These are phyloP conservation scores for Rhodofomes roseus DNA, from an alignment of 1,284 basidiomycete species.

Conservation along the genomic window DNA sequence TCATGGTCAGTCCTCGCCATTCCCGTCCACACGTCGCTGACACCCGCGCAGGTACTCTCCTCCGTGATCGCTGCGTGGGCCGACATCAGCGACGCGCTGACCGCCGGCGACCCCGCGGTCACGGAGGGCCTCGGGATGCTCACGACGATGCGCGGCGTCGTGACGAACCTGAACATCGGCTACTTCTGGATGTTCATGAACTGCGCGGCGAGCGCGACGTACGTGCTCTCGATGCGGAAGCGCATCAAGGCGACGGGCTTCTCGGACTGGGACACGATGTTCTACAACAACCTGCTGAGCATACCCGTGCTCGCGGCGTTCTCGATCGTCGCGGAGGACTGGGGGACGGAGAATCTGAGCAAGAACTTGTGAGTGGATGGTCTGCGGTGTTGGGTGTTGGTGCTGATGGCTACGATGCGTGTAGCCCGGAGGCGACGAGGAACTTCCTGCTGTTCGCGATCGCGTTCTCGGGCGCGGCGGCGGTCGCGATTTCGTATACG, in stretches of 20 bases:
- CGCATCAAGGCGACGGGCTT: constrained; percentile 97
- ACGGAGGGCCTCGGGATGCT: constrained; percentile 36
- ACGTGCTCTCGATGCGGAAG: constrained; percentile 96
- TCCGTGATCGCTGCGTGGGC: constrained; percentile 96
- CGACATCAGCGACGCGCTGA: constrained; percentile 66
- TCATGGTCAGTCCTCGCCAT: constrained; percentile 68
- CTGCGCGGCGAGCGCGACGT: constrained; percentile 88
- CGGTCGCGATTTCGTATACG: constrained; percentile 96
- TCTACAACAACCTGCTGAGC: constrained; percentile 97
- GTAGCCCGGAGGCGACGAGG: constrained; percentile 82
- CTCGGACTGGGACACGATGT: constrained; percentile 99
- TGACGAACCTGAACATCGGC: constrained; percentile 71
- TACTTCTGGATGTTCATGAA: constrained; percentile 98
- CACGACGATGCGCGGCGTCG: constrained; percentile 43
- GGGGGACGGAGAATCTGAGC: constrained; percentile 76
- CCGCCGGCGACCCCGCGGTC: constrained; percentile 40
- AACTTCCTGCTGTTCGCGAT: constrained; percentile 84
- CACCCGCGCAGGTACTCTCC: constrained; percentile 69
- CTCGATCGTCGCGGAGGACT: constrained; percentile 88
- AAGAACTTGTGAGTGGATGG: constrained; percentile 82
- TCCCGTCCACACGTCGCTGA: constrained; percentile 5
- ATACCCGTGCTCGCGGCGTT: constrained; percentile 87
- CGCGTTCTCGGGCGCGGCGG: constrained; percentile 93
- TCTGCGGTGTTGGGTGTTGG: neutral
- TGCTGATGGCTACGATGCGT: neutral